phyloP scores from a whole-genome alignment of 495 filamentous ascomycete species.

The Neurospora sp. region DNA sequence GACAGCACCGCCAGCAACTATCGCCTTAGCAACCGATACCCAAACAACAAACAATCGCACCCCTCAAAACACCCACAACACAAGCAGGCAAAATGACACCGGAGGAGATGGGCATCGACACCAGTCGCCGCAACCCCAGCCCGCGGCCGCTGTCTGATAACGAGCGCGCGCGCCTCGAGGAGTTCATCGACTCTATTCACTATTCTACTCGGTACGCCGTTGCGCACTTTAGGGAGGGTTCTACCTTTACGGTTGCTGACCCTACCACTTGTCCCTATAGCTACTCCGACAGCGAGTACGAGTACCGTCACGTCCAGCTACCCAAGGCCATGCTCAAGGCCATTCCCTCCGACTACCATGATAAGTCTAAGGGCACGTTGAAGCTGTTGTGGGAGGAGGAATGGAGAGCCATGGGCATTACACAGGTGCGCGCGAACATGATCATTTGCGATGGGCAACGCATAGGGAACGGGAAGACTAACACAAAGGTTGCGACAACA shows the following conservation, averaged over 20 bases:
- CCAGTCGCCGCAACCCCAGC: conserved; percentile 69
- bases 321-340: conserved; percentile 96
- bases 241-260: conserved; percentile 4
- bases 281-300: conserved; percentile 79
- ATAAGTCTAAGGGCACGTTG: conserved; percentile 77
- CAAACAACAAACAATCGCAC: neutral
- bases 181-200: conserved; percentile 86
- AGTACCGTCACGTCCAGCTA: conserved; percentile 94
- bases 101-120: conserved; percentile 57
- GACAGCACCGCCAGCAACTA: neutral
- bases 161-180: conserved; percentile 74
- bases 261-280: conserved; percentile 30
- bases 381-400: conserved; percentile 98
- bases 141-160: conserved; percentile 70
- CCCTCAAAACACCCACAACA: neutral
- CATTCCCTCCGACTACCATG: conserved; percentile 93
- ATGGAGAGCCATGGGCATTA: conserved; percentile 93
- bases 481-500: conserved; percentile 22
- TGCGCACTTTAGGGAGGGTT: neutral
- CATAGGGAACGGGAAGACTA: neutral
- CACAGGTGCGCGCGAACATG: conserved; percentile 52
- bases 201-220: conserved; percentile 77
- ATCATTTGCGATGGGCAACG: neutral
- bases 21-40: neutral
- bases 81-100: conserved; percentile 1